These are phyloP conservation scores for Trichoderma virens DNA, from an alignment of 495 filamentous ascomycete genomes.

Conservation along the genomic window DNA sequence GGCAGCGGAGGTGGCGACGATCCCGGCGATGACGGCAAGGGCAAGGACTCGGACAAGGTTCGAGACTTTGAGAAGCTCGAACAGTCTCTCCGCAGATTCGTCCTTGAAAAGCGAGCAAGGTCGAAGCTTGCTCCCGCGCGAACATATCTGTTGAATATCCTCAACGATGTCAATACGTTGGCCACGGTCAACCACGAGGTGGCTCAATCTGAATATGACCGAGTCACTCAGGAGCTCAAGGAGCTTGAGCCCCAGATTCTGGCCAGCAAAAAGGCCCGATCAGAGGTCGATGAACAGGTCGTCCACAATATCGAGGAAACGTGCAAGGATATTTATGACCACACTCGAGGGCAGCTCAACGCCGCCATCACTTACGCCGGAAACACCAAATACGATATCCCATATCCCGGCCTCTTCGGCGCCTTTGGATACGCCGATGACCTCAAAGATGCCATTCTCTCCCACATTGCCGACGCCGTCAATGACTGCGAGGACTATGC, in stretches of 20 bases:
- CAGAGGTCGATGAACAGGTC: slow-evolving; percentile 74
- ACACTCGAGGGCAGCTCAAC: slow-evolving; percentile 67
- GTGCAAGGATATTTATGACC: slow-evolving; percentile 73
- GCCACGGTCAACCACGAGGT: slow-evolving; percentile 84
- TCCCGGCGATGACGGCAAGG: slow-evolving; percentile 71
- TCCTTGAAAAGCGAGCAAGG: slow-evolving; percentile 88
- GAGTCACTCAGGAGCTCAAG: slow-evolving; percentile 69
- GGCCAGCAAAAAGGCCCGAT: slow-evolving; percentile 69
- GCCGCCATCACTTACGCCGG: slow-evolving; percentile 67
- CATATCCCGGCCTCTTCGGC: slow-evolving; percentile 76
- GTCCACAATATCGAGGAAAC: slow-evolving; percentile 77
- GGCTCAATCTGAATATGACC: slow-evolving; percentile 75
- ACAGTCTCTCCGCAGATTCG: slow-evolving; percentile 80
- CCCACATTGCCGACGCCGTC: slow-evolving; percentile 73
- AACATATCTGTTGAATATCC: slow-evolving; percentile 90
- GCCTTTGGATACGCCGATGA: slow-evolving; percentile 93
- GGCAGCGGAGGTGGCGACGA: slow-evolving; percentile 52
- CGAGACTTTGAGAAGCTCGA: slow-evolving; percentile 87
- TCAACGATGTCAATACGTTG: slow-evolving; percentile 74
- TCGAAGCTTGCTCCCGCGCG: slow-evolving; percentile 94
- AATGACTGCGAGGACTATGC: slow-evolving; percentile 76
- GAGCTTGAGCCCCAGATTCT: slow-evolving; percentile 82
- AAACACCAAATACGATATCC: slow-evolving; percentile 66
- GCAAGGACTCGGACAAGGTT: slow-evolving; percentile 78
- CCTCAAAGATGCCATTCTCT: slow-evolving; percentile 82